A percentile compares a stretch with the other conserved stretches of the same genome.
Evolutionary conservation across 2,329 filamentous ascomycete genomes (phyloP).

Genomic region (Orbilia blumenaviensis): DNA sequence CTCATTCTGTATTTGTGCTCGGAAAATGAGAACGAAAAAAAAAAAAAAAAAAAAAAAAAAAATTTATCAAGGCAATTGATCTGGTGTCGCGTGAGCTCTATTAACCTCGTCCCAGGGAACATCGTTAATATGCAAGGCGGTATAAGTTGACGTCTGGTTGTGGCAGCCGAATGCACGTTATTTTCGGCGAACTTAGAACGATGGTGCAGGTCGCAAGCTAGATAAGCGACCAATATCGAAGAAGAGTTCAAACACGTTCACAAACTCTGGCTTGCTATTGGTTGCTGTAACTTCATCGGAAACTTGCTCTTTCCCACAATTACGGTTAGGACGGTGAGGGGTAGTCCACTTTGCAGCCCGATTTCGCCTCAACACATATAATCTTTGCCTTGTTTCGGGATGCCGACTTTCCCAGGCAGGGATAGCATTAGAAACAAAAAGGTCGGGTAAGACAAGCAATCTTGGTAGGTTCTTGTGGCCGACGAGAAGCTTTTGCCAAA

Average conservation of each 20-base stretch:
- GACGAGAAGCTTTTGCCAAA: constrained; percentile 35
- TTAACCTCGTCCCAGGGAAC: constrained; percentile 8
- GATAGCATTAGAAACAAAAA: constrained; percentile 13
- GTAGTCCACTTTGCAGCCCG: neutral
- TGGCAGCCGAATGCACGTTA: constrained; percentile 27
- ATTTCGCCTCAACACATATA: constrained; percentile 6
- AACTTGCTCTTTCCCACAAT: constrained; percentile 19
- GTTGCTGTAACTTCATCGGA: neutral
- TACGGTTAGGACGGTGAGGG: constrained; percentile 19
- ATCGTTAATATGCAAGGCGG: neutral
- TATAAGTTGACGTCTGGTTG: constrained; percentile 28
- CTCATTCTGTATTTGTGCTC: neutral
- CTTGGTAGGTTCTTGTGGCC: constrained; percentile 19
- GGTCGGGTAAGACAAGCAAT: constrained; percentile 28
- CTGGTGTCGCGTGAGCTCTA: constrained; percentile 42
- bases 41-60: constrained; percentile 14
- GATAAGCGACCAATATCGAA: constrained; percentile 28
- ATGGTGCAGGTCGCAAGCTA: constrained; percentile 30
- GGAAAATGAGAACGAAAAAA: constrained; percentile 21
- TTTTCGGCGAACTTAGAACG: constrained; percentile 17
- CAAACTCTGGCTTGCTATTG: constrained; percentile 9
- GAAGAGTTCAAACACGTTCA: constrained; percentile 37
- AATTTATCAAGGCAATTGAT: constrained; percentile 18
- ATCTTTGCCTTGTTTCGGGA: constrained; percentile 16
- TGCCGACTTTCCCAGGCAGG: constrained; percentile 35